A percentile compares a stretch with the other conserved stretches of the same genome.
Conservation (phyloP, 192 early-diverging fungal genomes). For the Coemansia guatemalensis region DNA sequence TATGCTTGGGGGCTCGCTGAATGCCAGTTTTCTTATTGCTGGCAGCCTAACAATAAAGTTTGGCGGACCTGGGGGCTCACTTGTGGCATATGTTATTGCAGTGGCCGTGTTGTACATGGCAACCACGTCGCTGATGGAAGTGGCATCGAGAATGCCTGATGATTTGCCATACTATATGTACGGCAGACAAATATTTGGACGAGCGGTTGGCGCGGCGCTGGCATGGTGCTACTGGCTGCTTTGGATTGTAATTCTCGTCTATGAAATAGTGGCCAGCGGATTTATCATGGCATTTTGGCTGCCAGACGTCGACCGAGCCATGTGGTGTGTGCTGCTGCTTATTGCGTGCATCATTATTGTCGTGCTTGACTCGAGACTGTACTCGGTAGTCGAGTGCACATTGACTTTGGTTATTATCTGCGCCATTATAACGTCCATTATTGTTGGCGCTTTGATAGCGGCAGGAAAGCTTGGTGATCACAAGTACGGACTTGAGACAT, state of each 20-base stretch:
- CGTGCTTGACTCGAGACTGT: constrained; percentile 15
- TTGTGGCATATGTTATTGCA: constrained; percentile 14
- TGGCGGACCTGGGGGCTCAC: constrained; percentile 25
- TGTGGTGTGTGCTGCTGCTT: constrained; percentile 25
- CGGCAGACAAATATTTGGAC: constrained; percentile 15
- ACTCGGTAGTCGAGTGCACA: constrained; percentile 13
- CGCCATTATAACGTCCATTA: constrained; percentile 14
- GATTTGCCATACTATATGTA: constrained; percentile 23
- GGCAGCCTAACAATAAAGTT: constrained; percentile 18
- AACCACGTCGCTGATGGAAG: constrained; percentile 28
- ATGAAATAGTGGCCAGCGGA: constrained; percentile 18
- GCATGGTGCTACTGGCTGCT: constrained; percentile 23
- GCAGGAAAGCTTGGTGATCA: constrained; percentile 24
- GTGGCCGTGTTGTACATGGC: constrained; percentile 14
- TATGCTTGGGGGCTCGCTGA: constrained; percentile 15
- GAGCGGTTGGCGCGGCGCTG: constrained; percentile 17
- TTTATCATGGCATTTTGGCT: constrained; percentile 25
- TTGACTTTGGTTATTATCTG: constrained; percentile 14
- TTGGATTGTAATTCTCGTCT: constrained; percentile 24
- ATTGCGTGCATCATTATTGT: constrained; percentile 18
- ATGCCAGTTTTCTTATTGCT: constrained; percentile 15
- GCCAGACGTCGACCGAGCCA: constrained; percentile 11
- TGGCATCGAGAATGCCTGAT: constrained; percentile 16
- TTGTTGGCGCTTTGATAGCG: constrained; percentile 16
- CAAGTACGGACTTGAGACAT: constrained; percentile 23